Base-by-base conservation (phyloP, 192 early-diverging fungal species). In the Coemansia sp. region DNA sequence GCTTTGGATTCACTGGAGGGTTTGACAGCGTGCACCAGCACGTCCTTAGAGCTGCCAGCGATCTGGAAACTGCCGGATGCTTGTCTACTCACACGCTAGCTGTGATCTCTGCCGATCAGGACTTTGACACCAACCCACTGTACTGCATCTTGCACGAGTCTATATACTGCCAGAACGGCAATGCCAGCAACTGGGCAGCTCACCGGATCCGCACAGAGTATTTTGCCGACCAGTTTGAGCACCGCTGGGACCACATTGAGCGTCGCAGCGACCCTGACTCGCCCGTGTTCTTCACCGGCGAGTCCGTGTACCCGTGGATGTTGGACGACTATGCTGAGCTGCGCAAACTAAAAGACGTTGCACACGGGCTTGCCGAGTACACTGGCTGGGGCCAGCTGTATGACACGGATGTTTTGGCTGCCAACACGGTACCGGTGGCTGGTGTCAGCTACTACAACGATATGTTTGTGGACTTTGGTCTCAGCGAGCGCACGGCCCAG, bases 231-330 rank as follows among this genome's bases (percentile, higher is more conserved):
- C 69, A 62, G 41, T 83, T 71, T 60, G 77, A 81, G 53, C 66
- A 76, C 15, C 69, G 74, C 14, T 64, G 71, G 42, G 60, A 47
- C 63, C 69, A 67, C 28, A 62, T 74, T 26, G 5, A 34, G 15
- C 55, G 56, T 4, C 54, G 70, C 38, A 41, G 39, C 18, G 55
- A 62, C n/a, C 23, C 38, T 11, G 14, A 28, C 5, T 16, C 46
- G 53, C 64, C 77, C 7, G 77, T 88, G 30, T 71, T 84, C 44
- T 85, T 88, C 44, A 88, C 86, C 16, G 82, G 86, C 12, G 86
- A 88, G 53, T 80, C 76, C 10, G 81, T 88, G 58, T 84, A 86
- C 37, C 83, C 84, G 39, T 86, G 81, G 74, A 88, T 88, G 86
- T 77, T 88, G 52, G 84, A 88, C 26, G 86, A 88, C 48, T 88